These are phyloP conservation scores for Apiotrichum akiyoshidainum DNA, from an alignment of 1,284 basidiomycete species.

Conservation along the genomic window DNA sequence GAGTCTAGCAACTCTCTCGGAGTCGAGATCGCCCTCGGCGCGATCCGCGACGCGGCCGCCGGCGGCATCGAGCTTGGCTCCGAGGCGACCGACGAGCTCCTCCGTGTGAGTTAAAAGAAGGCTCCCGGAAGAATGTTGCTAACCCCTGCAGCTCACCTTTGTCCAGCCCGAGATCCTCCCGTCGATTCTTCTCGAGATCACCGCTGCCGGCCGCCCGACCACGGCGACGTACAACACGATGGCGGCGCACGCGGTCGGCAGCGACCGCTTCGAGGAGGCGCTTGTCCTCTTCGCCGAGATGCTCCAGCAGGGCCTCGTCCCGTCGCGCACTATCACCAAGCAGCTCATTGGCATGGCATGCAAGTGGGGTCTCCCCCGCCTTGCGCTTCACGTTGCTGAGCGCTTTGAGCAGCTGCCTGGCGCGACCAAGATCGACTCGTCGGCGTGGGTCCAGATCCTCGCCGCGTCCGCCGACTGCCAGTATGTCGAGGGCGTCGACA, in stretches of 20 bases:
- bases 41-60: conserved; percentile 36
- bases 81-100: conserved; percentile 30
- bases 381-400: conserved; percentile 36
- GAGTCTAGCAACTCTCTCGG: conserved; percentile 25
- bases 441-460: conserved; percentile 39
- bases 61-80: conserved; percentile 36
- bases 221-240: conserved; percentile 25
- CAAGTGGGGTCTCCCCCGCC: conserved; percentile 33
- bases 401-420: conserved; percentile 20
- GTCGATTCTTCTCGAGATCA: conserved; percentile 28
- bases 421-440: conserved; percentile 13
- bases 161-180: conserved; percentile 21
- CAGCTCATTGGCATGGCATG: conserved; percentile 30
- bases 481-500: conserved; percentile 61
- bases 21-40: conserved; percentile 35
- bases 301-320: conserved; percentile 25
- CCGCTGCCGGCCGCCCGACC: conserved; percentile 21
- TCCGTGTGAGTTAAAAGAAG: conserved; percentile 30
- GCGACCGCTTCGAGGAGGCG: conserved; percentile 29
- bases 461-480: conserved; percentile 33
- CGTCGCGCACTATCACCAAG: conserved; percentile 14
- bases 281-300: conserved; percentile 35
- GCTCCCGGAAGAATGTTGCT: background rate
- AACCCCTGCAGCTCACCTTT: conserved; percentile 16
- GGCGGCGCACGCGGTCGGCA: conserved; percentile 16